A percentile compares a stretch with the other conserved stretches of the same genome.
phyloP scores from a whole-genome alignment of 225 moss, liverwort and hornwort species.

The Takakia lepidozioides region DNA sequence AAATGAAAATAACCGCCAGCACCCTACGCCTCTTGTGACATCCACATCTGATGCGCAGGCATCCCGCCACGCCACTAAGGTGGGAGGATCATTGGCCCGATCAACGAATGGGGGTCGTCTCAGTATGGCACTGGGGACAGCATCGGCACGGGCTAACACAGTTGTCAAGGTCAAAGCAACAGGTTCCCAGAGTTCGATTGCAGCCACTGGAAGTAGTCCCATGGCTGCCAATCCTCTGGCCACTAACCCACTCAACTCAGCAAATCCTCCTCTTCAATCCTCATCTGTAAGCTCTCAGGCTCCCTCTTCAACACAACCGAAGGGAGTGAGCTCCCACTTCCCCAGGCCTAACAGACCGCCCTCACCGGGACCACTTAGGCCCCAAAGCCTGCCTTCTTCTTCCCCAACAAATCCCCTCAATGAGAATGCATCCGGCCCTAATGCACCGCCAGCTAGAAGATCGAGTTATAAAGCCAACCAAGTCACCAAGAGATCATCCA shows the following conservation, averaged over 20 bases:
- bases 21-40: slow-evolving; percentile 11
- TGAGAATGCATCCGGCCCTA: slow-evolving; percentile 14
- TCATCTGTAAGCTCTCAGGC: slow-evolving; percentile 23
- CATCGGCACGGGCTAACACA: slow-evolving; percentile 11
- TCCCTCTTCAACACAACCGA: slow-evolving; percentile 5
- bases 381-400: slow-evolving; percentile 15
- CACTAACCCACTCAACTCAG: slow-evolving; percentile 14
- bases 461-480: slow-evolving; percentile 19
- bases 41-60: slow-evolving; percentile 39
- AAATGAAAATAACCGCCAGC: slow-evolving; percentile 18
- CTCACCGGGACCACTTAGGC: slow-evolving; percentile 29
- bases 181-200: slow-evolving; percentile 6
- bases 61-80: slow-evolving; percentile 19
- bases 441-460: slow-evolving; percentile 28
- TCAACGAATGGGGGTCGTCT: slow-evolving; percentile 18
- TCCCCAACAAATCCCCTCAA: slow-evolving; percentile 13
- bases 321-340: slow-evolving; percentile 23
- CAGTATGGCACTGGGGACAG: slow-evolving; percentile 16
- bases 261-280: slow-evolving; percentile 10
- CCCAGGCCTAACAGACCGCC: slow-evolving; percentile 12
- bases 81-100: slow-evolving; percentile 24
- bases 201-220: not conserved
- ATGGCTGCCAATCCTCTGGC: slow-evolving; percentile 8
- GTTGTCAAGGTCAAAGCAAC: slow-evolving; percentile 11
- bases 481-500: not conserved